Evolutionary conservation across 2,329 filamentous ascomycete genomes (phyloP).

Genomic region (Truncatella angustata): DNA sequence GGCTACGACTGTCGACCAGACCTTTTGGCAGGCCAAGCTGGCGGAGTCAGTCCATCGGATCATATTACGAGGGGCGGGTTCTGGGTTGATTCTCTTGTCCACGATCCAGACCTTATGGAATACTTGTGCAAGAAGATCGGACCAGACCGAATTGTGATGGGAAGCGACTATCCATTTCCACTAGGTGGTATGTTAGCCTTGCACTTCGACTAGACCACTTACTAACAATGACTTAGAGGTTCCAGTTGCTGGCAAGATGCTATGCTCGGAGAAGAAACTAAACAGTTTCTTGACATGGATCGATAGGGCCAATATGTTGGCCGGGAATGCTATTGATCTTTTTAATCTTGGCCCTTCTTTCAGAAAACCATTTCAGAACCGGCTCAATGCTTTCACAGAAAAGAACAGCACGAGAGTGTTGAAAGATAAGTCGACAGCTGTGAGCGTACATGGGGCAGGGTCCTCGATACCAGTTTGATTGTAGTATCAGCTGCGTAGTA

Average conservation of each 20-base stretch:
- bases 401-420: slow-evolving; percentile 1
- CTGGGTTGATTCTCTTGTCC: slow-evolving; percentile 33
- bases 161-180: slow-evolving; percentile 35
- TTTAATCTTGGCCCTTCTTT: slow-evolving; percentile 25
- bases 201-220: too few species aligned
- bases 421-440: too few species aligned
- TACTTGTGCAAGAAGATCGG: slow-evolving; percentile 32
- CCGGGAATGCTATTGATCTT: slow-evolving; percentile 31
- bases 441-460: too few species aligned
- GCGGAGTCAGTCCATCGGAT: slow-evolving; percentile 26
- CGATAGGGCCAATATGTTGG: slow-evolving; percentile 28
- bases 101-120: slow-evolving; percentile 32
- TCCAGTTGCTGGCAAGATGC: slow-evolving; percentile 31
- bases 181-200: slow-evolving; percentile 21
- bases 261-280: slow-evolving; percentile 25
- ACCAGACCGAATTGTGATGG: slow-evolving; percentile 28
- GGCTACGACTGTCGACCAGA: slow-evolving; percentile 34
- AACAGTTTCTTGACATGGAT: slow-evolving; percentile 28
- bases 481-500: background rate
- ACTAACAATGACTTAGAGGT: slow-evolving; percentile 22
- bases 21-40: slow-evolving; percentile 28
- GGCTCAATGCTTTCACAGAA: slow-evolving; percentile 21
- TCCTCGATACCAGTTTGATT: background rate
- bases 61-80: slow-evolving; percentile 26
- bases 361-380: slow-evolving; percentile 20